Evolutionary conservation across 305 asterid species (phyloP).

Genomic region (Caryopteris hybrid): DNA sequence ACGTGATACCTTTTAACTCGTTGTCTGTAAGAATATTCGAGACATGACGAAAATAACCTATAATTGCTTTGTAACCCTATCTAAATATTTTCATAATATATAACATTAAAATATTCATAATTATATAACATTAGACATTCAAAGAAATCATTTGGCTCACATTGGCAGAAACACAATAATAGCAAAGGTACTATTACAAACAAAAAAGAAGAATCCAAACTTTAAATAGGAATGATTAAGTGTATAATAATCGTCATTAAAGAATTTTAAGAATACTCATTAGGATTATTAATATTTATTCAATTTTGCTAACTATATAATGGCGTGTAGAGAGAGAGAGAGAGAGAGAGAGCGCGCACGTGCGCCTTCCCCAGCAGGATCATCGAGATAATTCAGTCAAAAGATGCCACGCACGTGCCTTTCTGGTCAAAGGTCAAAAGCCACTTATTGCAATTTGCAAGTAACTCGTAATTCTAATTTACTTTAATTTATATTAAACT

Average conservation of each 20-base stretch:
- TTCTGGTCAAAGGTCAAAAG: conserved; percentile 64
- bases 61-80: no score
- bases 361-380: conserved; percentile 36
- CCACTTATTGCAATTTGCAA: conserved; percentile 46
- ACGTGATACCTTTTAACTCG: no score
- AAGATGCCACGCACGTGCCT: conserved; percentile 85
- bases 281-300: no score
- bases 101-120: no score
- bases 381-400: conserved; percentile 54
- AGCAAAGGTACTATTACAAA: neutral
- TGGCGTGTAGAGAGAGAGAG: no score
- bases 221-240: neutral
- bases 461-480: conserved; percentile 14
- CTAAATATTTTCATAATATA: no score
- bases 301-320: no score
- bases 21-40: no score
- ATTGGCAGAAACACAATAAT: neutral
- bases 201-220: neutral
- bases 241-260: neutral
- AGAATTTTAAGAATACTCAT: no score
- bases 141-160: neutral
- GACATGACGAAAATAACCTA: no score
- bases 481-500: neutral
- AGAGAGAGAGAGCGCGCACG: conserved; percentile 13
- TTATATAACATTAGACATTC: no score